Evolutionary conservation across 192 early-diverging fungal species (phyloP), one percentile per base, ranked within the genome.

Genomic region (Rhizophlyctis rosea): DNA sequence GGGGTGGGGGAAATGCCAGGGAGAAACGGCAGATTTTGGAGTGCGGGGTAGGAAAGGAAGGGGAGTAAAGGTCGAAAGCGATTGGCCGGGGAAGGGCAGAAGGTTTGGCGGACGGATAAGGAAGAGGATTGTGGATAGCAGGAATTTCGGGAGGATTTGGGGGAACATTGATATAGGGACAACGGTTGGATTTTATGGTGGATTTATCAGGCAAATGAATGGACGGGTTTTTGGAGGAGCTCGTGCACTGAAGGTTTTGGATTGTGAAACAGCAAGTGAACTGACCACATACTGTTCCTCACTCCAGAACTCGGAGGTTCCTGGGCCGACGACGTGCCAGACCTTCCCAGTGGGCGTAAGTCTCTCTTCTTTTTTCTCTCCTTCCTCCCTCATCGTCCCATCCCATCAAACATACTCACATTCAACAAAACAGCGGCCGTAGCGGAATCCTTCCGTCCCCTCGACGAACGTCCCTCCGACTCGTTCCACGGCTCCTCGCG

Each of bases 271-370:
- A 30, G 4, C 27, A 27, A 52, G n/a, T 14, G 50, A 14, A 7
- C 31, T 33, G 31, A 13, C 5, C 13, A 23, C 13, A 4, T 32
- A 56, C 54, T 28, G 30, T 18, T 28, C 50, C 18, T 27, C 28
- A 29, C 34, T 50, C 33, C 47, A 61, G 59, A 34, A 55, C 49
- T 61, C 29, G 65, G 69, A 50, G 78, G 83, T 21, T 86, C 89
- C 34, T 96, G 94, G 93, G 94, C 95, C 62, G 95, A 98, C 82
- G 93, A 98, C 70, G 86, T 92, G 62, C 73, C 83, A 23, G 89
- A 86, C 72, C 83, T 95, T 63, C 95, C 94, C 34, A 85, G 88
- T 68, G 94, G 90, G 59, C 92, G 87, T 90, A 76, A 65, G 84
- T 77, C 55, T 77, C 59, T 55, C 57, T 21, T 34, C 16, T 53